Conservation (phyloP, 2,329 filamentous ascomycete species). For the Venturia effusa region DNA sequence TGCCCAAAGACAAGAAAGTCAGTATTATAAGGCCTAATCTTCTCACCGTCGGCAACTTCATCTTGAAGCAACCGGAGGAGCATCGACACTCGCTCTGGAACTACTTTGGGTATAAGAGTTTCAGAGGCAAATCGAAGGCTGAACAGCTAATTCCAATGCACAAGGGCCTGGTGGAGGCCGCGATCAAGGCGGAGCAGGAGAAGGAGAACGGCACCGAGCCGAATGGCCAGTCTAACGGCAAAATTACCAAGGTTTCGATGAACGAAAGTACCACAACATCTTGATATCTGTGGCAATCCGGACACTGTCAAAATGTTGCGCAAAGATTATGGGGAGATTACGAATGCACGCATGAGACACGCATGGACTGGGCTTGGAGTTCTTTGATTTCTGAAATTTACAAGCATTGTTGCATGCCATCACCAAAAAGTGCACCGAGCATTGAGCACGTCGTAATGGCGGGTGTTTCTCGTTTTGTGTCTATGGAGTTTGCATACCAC, state of each 20-base stretch:
- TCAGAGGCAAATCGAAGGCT: neutral
- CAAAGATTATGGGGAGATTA: neutral
- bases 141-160: neutral
- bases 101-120: slow-evolving; percentile 9
- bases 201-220: neutral
- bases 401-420: neutral
- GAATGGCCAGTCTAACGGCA: neutral
- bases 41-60: neutral
- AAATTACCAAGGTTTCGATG: neutral
- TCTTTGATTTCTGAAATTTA: neutral
- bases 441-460: neutral
- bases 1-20: slow-evolving; percentile 7
- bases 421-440: neutral
- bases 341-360: neutral
- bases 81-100: slow-evolving; percentile 6
- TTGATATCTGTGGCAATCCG: neutral
- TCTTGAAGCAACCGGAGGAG: neutral
- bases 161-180: neutral
- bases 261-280: neutral
- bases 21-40: neutral
- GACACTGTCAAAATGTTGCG: neutral
- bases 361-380: neutral
- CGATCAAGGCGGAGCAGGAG: neutral
- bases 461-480: neutral
- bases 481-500: neutral